Evolutionary conservation across 2,329 filamentous ascomycete genomes (phyloP).

Genomic region (Monilinia aucupariae): DNA sequence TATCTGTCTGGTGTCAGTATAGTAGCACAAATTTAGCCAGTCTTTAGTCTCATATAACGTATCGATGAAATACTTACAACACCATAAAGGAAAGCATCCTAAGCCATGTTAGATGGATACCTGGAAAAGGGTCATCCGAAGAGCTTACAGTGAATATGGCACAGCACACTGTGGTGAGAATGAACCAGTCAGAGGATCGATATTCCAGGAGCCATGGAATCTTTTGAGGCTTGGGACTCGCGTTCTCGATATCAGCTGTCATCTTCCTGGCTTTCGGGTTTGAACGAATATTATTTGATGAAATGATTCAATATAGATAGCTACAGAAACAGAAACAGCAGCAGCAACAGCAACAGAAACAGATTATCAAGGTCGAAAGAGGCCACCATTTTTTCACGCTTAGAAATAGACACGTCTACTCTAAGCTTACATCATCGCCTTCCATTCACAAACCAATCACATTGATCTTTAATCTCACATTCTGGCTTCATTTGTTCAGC

Average conservation of each 20-base stretch:
- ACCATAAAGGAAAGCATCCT: conserved; percentile 56
- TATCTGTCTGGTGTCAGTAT: conserved; percentile 37
- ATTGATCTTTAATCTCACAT: neutral
- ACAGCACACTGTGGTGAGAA: conserved; percentile 18
- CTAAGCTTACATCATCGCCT: conserved; percentile 6
- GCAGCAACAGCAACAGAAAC: neutral
- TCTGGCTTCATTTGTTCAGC: neutral
- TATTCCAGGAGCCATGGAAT: conserved; percentile 22
- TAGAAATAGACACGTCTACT: conserved; percentile 6
- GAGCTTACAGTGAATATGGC: conserved; percentile 18
- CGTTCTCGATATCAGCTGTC: conserved; percentile 10
- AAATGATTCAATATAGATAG: neutral
- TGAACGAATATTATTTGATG: neutral
- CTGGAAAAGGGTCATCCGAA: neutral
- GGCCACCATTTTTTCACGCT: neutral
- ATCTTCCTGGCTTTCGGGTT: conserved; percentile 1
- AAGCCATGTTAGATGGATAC: conserved; percentile 16
- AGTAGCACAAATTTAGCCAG: neutral
- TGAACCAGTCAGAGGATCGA: conserved; percentile 19
- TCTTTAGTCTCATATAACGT: neutral
- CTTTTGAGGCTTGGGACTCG: neutral
- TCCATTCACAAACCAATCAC: neutral
- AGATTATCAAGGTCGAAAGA: neutral
- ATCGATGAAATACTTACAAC: conserved; percentile 31
- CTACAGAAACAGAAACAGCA: neutral